Evolutionary conservation across 2,329 filamentous ascomycete species (phyloP), one percentile per base, ranked within the genome.

Genomic region (Nannizziopsis arthrosporioides): DNA sequence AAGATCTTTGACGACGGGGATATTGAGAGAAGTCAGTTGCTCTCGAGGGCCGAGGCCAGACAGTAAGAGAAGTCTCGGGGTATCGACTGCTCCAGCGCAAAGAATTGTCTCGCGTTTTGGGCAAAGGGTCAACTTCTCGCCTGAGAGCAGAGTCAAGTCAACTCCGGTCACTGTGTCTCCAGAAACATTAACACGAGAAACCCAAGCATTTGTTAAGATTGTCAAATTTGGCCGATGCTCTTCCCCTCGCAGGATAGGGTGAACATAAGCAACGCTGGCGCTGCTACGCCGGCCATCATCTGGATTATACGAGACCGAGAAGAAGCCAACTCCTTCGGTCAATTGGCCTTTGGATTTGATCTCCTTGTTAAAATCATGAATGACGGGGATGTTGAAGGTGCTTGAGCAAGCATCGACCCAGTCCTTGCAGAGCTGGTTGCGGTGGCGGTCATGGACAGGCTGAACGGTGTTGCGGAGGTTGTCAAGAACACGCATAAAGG

Each of bases 341-440:
- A 94, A 69, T 39, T 80, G 74, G 49, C 88, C 88, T 44, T 75
- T 83, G 54, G 77, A 73, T 52, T 76, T 76, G 64, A 94, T 94
- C 63, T 89, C 79, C 59, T 81, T 73, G 73, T 94, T 94, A 75
- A 93, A 94, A 70, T 94, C 85, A 55, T 80, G 72, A 56, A 92
- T 79, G 47, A 93, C 69, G 46, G 88, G 88, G 54, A 94, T 87
- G 61, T 83, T 71, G 68, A 93, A 75, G 18, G 87, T 84, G 22
- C 74, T 77, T 53, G 84, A 83, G 74, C 85, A 92, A 30, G 86
- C 79, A 59, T 83, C 70, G 49, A 94, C 77, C 88, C 88, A 94
- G 67, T 94, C 88, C 66, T 85, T 79, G 74, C 86, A 93, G 44
- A 94, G 76, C 73, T 94, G 84, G 71, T 94, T 94, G 57, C 85